Base-by-base conservation (phyloP, 106 monocot genomes). In the Cymbidium sinense region DNA sequence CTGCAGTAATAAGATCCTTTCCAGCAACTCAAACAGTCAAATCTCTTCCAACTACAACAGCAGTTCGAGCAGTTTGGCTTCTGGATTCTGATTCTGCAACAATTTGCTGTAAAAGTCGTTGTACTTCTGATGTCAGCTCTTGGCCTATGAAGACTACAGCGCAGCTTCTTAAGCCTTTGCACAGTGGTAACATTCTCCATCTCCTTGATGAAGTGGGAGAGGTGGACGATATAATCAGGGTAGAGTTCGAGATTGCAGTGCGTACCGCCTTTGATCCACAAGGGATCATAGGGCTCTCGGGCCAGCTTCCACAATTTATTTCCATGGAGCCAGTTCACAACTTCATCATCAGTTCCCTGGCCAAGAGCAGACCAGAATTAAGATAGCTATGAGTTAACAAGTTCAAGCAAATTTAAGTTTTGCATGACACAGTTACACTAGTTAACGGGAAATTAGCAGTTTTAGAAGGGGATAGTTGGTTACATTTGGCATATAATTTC, bases 191-290 rank as follows among this genome's bases (percentile, higher is more conserved):
- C 78, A 65, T 50, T 82, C 81, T 93, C 93, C 93, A 93, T 93
- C 15, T 93, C 93, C 10, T 78, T 81, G 72, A 88, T 78, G 64
- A 93, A 93, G 58, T 79, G 83, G 79, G 82, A 76, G 0, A 93
- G 81, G 65, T 93, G 93, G 44, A 86, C 79, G 17, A 88, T 90
- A 80, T 80, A 93, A 79, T 93, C 93, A 0, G 93, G 93, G 36
- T 93, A 90, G 21, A 91, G 83, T 85, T 94, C 94, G 5, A 94
- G 85, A 50, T 94, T 94, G 84, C 94, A 94, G 73, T 94, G 93
- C 7, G 90, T 86, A 0, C 93, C 93, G 0, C 93, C 93, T 85
- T 88, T 93, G 70, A 93, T 90, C 93, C 93, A 93, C 30, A 93
- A 77, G 11, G 93, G 93, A 27, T 93, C 90, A 23, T 93, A 93